Conservation (phyloP, 768 basidiomycete genomes). For the Xerocomellus intermedius region DNA sequence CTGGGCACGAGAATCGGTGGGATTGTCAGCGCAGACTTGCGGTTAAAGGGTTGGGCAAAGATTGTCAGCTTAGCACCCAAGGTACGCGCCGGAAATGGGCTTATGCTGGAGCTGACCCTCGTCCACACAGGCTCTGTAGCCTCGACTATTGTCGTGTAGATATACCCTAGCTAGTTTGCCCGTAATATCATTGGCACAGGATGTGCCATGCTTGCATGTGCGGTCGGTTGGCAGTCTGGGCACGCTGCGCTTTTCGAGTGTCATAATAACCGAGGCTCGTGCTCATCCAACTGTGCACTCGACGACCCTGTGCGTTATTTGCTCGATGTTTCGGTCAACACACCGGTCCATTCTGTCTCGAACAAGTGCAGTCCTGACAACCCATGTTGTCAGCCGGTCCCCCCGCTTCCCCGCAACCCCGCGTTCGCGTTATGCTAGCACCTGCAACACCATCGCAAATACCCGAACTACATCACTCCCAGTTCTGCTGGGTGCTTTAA, state of each 20-base stretch:
- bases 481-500: constrained; percentile 17
- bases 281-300: neutral
- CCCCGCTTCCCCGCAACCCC: too few relatives aligned
- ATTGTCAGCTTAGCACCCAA: constrained; percentile 90
- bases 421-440: constrained; percentile 11
- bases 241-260: too few relatives aligned
- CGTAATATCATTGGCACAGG: neutral
- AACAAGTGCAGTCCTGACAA: neutral
- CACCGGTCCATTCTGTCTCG: constrained; percentile 3
- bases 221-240: too few relatives aligned
- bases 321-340: constrained; percentile 14
- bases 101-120: neutral
- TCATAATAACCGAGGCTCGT: too few relatives aligned
- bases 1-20: constrained; percentile 93
- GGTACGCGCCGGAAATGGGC: constrained; percentile 38
- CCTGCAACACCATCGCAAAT: neutral
- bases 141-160: neutral
- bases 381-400: too few relatives aligned
- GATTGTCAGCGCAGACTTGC: constrained; percentile 86
- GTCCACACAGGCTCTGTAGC: constrained; percentile 17
- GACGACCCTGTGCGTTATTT: neutral
- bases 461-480: constrained; percentile 3
- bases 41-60: constrained; percentile 93
- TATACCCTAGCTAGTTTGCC: constrained; percentile 10
- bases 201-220: too few relatives aligned